Base-by-base conservation (phyloP, 73 alveolate species). In the Paramecium pentaurelia region DNA sequence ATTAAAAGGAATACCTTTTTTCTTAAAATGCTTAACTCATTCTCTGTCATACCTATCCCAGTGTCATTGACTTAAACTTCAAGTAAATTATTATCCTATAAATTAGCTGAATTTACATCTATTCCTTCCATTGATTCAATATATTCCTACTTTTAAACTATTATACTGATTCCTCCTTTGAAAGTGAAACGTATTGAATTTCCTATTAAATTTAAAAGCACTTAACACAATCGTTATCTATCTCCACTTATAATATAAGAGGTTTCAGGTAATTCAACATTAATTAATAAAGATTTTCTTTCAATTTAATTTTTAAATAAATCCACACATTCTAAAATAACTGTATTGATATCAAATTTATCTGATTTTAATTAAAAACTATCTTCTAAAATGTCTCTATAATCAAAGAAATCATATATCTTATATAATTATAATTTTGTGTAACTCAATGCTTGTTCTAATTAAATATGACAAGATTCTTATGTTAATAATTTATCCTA, bases 361-460 rank as follows among this genome's bases (percentile, higher is more conserved):
- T 75, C 88, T 18, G 8, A 36, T 38, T 75, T 75, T 42, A 75
- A 30, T 30, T 38, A 14, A 18, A 75, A 75, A 22, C 60, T 30
- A 38, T 75, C 88, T n/a, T 75, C 88, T 75, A 75, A 18, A 38
- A 38, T 36, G n/a, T 75, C 88, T 42, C 88, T 10, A 11, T 75
- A 75, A 42, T 75, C 88, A 20, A 75, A 75, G 37, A 75, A 75
- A n/a, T 75, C 88, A 75, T 75, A 36, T 10, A 75, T 42, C 12
- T 75, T 75, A 42, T 38, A 42, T 2, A 10, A 22, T 37, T 75
- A 22, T 16, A 75, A 75, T 38, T 42, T 75, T 16, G 60, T 75
- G n/a, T 75, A 75, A 36, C 47, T 75, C 20, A 75, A 38, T 20
- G 88, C 88, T 16, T 30, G 40, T 36, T 75, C 88, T n/a, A 75